Evolutionary conservation across 2,329 filamentous ascomycete species (phyloP).

Genomic region (Neurospora sp.): DNA sequence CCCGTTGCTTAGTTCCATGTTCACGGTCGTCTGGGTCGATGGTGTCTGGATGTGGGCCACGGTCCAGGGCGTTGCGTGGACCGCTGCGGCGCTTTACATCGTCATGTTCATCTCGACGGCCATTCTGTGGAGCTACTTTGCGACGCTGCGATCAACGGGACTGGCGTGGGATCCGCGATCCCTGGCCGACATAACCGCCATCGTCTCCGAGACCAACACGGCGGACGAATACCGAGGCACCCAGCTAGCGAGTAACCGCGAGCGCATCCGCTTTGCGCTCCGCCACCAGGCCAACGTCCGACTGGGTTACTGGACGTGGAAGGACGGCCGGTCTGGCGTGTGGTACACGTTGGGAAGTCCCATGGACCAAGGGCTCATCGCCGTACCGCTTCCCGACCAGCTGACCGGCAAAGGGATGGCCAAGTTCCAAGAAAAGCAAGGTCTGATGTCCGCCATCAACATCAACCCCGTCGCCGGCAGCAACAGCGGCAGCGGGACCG

Average conservation of each 20-base stretch:
- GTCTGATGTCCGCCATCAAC: not conserved
- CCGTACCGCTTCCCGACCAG: conserved; percentile 10
- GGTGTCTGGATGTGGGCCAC: conserved; percentile 69
- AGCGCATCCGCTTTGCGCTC: conserved; percentile 43
- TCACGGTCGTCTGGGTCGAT: conserved; percentile 51
- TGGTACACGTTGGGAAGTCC: conserved; percentile 68
- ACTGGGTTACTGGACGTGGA: conserved; percentile 79
- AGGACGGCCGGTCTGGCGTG: conserved; percentile 51
- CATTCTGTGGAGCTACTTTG: conserved; percentile 55
- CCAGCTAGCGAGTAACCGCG: conserved; percentile 46
- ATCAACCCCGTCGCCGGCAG: not conserved
- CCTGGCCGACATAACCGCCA: conserved; percentile 68
- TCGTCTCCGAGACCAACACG: conserved; percentile 73
- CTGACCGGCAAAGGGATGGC: conserved; percentile 16
- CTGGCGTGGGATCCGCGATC: conserved; percentile 78
- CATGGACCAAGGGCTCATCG: conserved; percentile 33
- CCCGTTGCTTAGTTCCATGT: conserved; percentile 70
- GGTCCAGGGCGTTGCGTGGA: conserved; percentile 70
- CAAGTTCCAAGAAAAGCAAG: conserved; percentile 12
- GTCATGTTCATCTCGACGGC: conserved; percentile 50
- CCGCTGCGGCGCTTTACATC: conserved; percentile 63
- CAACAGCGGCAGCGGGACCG: conserved; percentile 10
- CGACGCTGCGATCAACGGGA: conserved; percentile 53
- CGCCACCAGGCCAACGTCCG: conserved; percentile 53
- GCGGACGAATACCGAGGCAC: conserved; percentile 62